Percentiles rank a stretch among this genome's conserved stretches.
These are phyloP conservation scores for Picea mariana DNA, from an alignment of 83 land plant genomes.

Conservation along the genomic window DNA sequence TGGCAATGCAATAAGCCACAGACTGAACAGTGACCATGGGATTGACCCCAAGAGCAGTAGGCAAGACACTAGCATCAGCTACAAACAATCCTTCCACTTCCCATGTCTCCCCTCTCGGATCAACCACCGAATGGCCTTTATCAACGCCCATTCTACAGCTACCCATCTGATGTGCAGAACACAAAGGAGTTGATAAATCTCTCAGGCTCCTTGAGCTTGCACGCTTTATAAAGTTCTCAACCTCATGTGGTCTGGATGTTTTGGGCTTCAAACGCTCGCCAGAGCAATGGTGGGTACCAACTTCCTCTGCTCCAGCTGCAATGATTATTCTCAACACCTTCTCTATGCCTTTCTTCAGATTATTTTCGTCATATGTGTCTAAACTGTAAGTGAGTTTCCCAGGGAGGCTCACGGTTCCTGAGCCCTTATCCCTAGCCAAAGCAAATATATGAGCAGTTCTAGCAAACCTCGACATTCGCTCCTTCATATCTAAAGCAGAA, in stretches of 20 bases:
- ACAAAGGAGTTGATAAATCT: slow-evolving; percentile 30
- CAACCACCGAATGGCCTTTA: slow-evolving; percentile 45
- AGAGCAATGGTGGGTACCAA: slow-evolving; percentile 63
- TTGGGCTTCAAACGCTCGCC: slow-evolving; percentile 46
- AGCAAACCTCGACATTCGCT: slow-evolving; percentile 56
- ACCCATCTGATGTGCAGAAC: slow-evolving; percentile 93
- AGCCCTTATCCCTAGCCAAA: slow-evolving; percentile 62
- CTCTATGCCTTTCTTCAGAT: slow-evolving; percentile 18
- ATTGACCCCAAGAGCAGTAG: slow-evolving; percentile 82
- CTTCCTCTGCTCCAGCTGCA: slow-evolving; percentile 70
- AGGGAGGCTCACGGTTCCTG: slow-evolving; percentile 41
- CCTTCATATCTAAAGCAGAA: slow-evolving; percentile 46
- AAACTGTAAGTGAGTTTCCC: neutral
- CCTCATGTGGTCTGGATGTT: slow-evolving; percentile 26
- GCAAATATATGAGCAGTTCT: slow-evolving; percentile 60
- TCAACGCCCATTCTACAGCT: slow-evolving; percentile 85
- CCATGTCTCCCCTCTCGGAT: slow-evolving; percentile 69
- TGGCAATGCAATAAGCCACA: too few relatives aligned
- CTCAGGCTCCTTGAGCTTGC: slow-evolving; percentile 34
- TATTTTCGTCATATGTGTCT: too few relatives aligned
- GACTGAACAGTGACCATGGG: too few relatives aligned
- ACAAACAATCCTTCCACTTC: slow-evolving; percentile 76
- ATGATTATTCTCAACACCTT: slow-evolving; percentile 59
- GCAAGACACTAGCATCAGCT: slow-evolving; percentile 79
- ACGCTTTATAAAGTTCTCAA: slow-evolving; percentile 52